phyloP scores from a whole-genome alignment of 192 early-diverging fungal genomes.

The Backusella tuberculispora region DNA sequence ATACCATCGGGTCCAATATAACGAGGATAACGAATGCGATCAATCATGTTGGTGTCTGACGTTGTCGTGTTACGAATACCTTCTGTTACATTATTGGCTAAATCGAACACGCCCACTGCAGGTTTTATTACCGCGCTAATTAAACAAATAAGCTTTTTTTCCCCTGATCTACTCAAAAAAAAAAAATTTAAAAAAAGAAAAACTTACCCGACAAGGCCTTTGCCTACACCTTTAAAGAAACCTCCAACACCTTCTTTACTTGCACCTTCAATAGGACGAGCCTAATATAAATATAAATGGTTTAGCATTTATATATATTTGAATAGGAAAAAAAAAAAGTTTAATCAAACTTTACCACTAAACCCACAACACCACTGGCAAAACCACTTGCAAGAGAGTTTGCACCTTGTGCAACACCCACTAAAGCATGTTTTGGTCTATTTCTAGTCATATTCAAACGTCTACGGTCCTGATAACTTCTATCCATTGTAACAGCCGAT shows the following conservation, averaged over 20 bases:
- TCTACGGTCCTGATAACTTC: conserved; percentile 83
- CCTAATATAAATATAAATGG: conserved; percentile 30
- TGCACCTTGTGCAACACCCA: conserved; percentile 87
- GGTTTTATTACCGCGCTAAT: conserved; percentile 89
- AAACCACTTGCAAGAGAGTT: conserved; percentile 83
- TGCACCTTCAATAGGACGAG: conserved; percentile 86
- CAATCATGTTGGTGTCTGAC: conserved; percentile 79
- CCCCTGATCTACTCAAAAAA: background rate
- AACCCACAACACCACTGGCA: conserved; percentile 84
- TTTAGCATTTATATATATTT: background rate
- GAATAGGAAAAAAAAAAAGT: too few species aligned
- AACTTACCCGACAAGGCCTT: conserved; percentile 86
- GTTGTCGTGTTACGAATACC: conserved; percentile 95
- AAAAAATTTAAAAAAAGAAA: too few species aligned
- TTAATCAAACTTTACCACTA: conserved; percentile 64
- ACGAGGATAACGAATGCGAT: conserved; percentile 85
- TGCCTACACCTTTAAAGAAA: conserved; percentile 94
- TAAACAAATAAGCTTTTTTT: background rate
- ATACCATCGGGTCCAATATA: conserved; percentile 86
- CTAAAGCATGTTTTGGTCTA: conserved; percentile 86
- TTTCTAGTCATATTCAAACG: conserved; percentile 82
- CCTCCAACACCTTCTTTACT: conserved; percentile 89
- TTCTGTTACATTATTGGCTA: conserved; percentile 92
- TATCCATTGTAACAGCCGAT: conserved; percentile 94
- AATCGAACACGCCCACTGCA: conserved; percentile 92